Conservation (phyloP, 257 asterid species). For the Lantana camara region DNA sequence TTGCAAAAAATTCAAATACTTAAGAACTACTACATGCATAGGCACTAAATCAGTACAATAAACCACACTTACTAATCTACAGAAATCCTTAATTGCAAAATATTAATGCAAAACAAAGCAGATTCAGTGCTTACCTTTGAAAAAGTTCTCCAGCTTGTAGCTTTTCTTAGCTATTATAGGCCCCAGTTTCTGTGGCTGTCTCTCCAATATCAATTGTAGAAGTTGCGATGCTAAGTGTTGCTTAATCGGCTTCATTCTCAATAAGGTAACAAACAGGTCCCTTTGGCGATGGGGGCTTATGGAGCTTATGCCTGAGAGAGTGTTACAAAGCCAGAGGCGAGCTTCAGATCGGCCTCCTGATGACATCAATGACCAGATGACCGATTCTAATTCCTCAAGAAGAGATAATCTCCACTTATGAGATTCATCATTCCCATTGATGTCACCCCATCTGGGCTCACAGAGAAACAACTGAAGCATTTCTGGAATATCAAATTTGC, state of each 20-base stretch:
- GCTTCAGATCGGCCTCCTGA: constrained; percentile 78
- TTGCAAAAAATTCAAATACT: constrained; percentile 7
- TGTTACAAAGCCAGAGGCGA: constrained; percentile 86
- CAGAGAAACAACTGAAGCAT: constrained; percentile 74
- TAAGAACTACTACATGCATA: constrained; percentile 3
- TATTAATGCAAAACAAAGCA: constrained; percentile 5
- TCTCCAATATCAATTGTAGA: constrained; percentile 71
- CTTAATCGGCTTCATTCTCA: constrained; percentile 60
- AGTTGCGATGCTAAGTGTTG: constrained; percentile 66
- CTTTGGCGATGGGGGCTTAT: constrained; percentile 53
- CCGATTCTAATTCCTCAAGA: constrained; percentile 60
- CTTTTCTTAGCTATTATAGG: constrained; percentile 74
- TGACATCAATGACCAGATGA: constrained; percentile 65
- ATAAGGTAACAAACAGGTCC: constrained; percentile 62
- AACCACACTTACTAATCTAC: constrained; percentile 11
- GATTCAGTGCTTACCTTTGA: constrained; percentile 56
- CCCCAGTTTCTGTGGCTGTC: constrained; percentile 69
- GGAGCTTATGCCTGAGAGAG: constrained; percentile 60
- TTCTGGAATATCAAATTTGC: constrained; percentile 23
- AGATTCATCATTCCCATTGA: constrained; percentile 33
- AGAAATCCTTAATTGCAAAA: constrained; percentile 5
- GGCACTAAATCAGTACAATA: constrained; percentile 14
- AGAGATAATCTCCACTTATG: constrained; percentile 43
- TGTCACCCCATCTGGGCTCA: constrained; percentile 46
- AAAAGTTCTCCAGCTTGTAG: constrained; percentile 65